phyloP scores from a whole-genome alignment of 106 monocot genomes.

The Xerophyta viscosa region DNA sequence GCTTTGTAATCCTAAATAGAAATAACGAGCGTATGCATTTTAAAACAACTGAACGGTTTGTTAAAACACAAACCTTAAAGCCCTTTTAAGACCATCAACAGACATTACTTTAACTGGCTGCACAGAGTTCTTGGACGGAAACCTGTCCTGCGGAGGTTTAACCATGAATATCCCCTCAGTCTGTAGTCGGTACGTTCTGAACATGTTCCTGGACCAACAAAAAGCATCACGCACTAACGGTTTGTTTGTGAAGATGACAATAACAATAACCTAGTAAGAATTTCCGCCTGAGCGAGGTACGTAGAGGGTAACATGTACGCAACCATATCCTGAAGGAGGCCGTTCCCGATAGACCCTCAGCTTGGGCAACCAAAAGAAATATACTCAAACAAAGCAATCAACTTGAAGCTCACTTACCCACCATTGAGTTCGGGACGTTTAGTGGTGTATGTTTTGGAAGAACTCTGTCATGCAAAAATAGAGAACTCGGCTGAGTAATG shows the following conservation, averaged over 20 bases:
- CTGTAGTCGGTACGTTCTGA: slow-evolving; percentile 37
- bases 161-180: slow-evolving; percentile 72
- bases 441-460: slow-evolving; percentile 58
- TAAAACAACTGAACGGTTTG: too few species aligned
- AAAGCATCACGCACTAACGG: too few species aligned
- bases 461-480: slow-evolving; percentile 30
- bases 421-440: slow-evolving; percentile 79
- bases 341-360: too few species aligned
- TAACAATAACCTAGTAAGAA: too few species aligned
- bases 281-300: too few species aligned
- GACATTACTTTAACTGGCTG: slow-evolving; percentile 67
- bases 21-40: too few species aligned
- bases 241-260: too few species aligned
- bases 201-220: slow-evolving; percentile 50
- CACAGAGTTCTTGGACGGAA: slow-evolving; percentile 24
- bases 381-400: too few species aligned
- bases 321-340: too few species aligned
- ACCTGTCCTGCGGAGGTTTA: slow-evolving; percentile 42
- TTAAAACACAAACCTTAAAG: slow-evolving; percentile 54
- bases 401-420: slow-evolving; percentile 52
- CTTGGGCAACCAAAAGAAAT: too few species aligned
- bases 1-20: background rate
- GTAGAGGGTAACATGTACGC: too few species aligned
- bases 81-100: slow-evolving; percentile 78
- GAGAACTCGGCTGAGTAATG: too few species aligned